phyloP scores from a whole-genome alignment of 495 filamentous ascomycete genomes.

The Lasiosphaeria hispida region DNA sequence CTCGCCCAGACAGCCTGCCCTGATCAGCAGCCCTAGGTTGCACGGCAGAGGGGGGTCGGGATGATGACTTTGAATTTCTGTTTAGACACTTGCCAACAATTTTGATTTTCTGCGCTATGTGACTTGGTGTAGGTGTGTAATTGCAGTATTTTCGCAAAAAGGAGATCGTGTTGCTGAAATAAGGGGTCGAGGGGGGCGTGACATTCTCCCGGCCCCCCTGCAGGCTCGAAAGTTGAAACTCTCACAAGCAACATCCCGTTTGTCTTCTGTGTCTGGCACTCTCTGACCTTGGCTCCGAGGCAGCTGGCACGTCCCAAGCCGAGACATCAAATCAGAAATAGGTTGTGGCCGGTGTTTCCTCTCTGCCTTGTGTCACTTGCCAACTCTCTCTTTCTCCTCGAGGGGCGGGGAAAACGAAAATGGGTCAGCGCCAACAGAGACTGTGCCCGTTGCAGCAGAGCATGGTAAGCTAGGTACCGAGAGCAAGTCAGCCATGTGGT shows the following conservation, averaged over 20 bases:
- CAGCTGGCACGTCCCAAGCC: conserved; percentile 3
- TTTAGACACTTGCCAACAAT: neutral
- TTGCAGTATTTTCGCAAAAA: no score
- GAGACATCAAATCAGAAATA: neutral
- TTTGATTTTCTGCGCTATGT: no score
- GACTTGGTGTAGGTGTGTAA: no score
- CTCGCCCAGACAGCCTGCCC: neutral
- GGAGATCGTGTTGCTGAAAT: neutral
- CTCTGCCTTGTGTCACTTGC: no score
- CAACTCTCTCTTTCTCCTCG: no score
- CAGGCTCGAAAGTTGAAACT: conserved; percentile 9
- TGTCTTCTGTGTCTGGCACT: neutral
- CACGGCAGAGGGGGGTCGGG: conserved; percentile 1
- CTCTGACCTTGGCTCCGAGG: neutral
- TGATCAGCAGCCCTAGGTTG: neutral
- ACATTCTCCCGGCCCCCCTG: neutral
- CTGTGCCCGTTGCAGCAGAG: no score
- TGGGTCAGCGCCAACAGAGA: no score
- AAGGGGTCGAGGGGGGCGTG: no score
- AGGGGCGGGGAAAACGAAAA: no score
- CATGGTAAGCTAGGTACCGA: neutral
- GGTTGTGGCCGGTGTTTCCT: neutral
- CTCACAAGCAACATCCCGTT: neutral
- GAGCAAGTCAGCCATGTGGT: neutral
- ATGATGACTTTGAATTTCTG: neutral